Conservation (phyloP, 1,284 basidiomycete genomes). For the Tremellales sp. region DNA sequence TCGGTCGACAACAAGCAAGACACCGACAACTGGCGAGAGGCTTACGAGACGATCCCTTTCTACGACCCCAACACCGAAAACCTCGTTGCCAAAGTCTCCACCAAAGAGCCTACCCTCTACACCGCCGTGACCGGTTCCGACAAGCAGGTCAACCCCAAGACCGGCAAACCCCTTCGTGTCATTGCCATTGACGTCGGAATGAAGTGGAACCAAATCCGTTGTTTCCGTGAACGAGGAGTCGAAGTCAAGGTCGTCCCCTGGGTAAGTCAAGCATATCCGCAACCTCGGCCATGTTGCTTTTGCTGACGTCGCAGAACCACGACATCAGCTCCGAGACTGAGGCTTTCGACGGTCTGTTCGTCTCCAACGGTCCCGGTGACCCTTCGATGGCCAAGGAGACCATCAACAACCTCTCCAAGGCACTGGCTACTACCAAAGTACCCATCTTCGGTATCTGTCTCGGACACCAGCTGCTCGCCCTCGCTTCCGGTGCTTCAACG, state of each 20-base stretch:
- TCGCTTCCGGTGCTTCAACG: conserved; percentile 89
- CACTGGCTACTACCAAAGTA: conserved; percentile 67
- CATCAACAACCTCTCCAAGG: conserved; percentile 65
- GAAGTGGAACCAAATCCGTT: conserved; percentile 99
- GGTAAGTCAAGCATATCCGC: conserved; percentile 44
- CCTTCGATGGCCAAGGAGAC: conserved; percentile 79
- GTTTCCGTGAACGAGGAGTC: conserved; percentile 88
- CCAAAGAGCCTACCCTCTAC: conserved; percentile 65
- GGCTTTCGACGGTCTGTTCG: conserved; percentile 89
- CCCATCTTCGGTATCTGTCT: conserved; percentile 99
- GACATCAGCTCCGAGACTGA: conserved; percentile 76
- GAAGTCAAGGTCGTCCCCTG: conserved; percentile 97
- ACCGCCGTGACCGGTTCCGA: conserved; percentile 52
- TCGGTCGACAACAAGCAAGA: conserved; percentile 25
- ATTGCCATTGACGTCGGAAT: conserved; percentile 95
- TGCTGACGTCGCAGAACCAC: conserved; percentile 58
- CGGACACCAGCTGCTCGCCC: conserved; percentile 93
- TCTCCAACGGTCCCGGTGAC: conserved; percentile 98
- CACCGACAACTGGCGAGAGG: conserved; percentile 65
- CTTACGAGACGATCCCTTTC: conserved; percentile 78
- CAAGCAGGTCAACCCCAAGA: conserved; percentile 69
- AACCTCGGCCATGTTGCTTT: not conserved
- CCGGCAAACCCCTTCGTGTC: conserved; percentile 72
- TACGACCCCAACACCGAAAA: conserved; percentile 85
- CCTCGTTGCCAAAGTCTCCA: conserved; percentile 86